phyloP scores from a whole-genome alignment of 176 grass and related monocot species.

The Puccinellia tenuiflora region DNA sequence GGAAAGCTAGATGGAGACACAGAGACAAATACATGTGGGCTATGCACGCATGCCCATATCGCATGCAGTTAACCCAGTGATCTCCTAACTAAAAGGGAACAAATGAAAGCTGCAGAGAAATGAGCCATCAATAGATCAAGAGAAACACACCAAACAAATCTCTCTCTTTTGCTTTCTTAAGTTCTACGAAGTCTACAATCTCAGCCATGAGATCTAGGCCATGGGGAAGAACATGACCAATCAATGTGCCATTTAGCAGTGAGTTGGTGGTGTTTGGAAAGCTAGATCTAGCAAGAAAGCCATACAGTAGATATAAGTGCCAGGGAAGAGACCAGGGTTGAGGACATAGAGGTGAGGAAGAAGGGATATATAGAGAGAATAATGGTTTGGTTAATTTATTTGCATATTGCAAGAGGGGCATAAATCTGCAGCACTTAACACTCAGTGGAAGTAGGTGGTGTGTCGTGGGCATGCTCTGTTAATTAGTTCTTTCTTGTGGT shows the following conservation, averaged over 20 bases:
- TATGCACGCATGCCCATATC: slow-evolving; percentile 5
- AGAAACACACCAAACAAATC: background rate
- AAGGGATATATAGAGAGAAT: slow-evolving; percentile 9
- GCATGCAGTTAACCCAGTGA: background rate
- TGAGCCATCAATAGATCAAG: slow-evolving; percentile 6
- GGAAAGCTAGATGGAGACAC: slow-evolving; percentile 5
- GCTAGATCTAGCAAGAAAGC: slow-evolving; percentile 2
- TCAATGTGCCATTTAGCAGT: background rate
- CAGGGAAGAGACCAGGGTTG: background rate
- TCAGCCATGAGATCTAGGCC: background rate
- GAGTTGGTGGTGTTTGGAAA: background rate
- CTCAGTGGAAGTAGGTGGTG: slow-evolving; percentile 20
- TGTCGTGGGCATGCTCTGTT: background rate
- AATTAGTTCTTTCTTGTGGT: background rate
- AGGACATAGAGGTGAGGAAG: slow-evolving; percentile 2
- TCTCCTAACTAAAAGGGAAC: background rate
- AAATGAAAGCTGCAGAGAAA: background rate
- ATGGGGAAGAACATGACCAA: background rate
- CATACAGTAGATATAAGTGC: background rate
- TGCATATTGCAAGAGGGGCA: slow-evolving; percentile 2
- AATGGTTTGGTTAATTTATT: background rate
- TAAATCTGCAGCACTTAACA: background rate
- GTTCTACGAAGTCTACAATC: background rate
- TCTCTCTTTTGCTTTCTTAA: background rate
- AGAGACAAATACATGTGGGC: slow-evolving; percentile 1